Evolutionary conservation across 768 basidiomycete genomes (phyloP).

Genomic region (Exidia glandulosa): DNA sequence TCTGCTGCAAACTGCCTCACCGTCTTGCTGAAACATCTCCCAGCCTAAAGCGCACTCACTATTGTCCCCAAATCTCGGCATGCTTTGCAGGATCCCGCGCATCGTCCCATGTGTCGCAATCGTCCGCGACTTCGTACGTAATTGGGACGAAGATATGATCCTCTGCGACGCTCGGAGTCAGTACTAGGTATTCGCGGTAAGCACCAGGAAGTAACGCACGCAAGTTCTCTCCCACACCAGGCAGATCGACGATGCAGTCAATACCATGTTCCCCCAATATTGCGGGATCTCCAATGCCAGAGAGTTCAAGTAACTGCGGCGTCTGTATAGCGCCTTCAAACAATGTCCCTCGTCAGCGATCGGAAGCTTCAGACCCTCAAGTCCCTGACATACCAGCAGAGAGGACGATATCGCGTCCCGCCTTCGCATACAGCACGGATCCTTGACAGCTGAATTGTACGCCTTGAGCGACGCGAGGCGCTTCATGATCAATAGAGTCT

Average conservation of each 20-base stretch:
- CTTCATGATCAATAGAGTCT: neutral
- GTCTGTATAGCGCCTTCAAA: constrained; percentile 10
- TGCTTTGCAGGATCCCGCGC: neutral
- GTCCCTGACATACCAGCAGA: neutral
- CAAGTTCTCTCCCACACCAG: constrained; percentile 33
- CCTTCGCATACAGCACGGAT: constrained; percentile 3
- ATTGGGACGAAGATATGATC: constrained; percentile 8
- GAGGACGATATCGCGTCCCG: neutral
- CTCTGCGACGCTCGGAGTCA: constrained; percentile 10
- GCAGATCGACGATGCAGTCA: constrained; percentile 22
- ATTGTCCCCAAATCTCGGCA: neutral
- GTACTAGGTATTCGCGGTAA: constrained; percentile 1
- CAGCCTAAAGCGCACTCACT: neutral
- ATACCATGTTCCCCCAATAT: constrained; percentile 21
- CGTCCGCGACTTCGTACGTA: constrained; percentile 8
- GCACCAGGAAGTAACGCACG: constrained; percentile 15
- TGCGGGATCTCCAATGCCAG: constrained; percentile 23
- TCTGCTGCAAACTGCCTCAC: neutral
- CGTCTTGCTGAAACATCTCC: neutral
- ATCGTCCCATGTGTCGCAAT: constrained; percentile 1
- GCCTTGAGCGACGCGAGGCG: neutral
- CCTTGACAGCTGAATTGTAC: neutral
- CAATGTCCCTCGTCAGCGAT: neutral
- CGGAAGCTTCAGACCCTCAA: neutral
- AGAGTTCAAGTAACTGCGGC: constrained; percentile 27